These are phyloP conservation scores for Fusarium domesticum DNA, from an alignment of 2,329 filamentous ascomycete species.

Conservation along the genomic window DNA sequence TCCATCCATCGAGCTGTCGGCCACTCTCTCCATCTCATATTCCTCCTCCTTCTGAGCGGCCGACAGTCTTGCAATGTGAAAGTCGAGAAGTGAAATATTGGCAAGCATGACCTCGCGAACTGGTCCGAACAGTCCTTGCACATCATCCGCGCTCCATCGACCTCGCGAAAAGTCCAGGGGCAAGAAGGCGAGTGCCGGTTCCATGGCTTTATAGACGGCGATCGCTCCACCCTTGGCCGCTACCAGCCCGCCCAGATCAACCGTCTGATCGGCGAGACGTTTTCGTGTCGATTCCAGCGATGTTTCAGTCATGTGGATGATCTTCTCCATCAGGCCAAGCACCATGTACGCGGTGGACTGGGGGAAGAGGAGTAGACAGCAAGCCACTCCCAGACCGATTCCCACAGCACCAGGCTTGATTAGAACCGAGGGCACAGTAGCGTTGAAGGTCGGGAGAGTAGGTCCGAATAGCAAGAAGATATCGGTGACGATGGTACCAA, in stretches of 20 bases:
- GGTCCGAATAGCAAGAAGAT: constrained; percentile 45
- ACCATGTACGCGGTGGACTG: constrained; percentile 47
- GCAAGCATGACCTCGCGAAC: constrained; percentile 37
- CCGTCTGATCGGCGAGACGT: constrained; percentile 17
- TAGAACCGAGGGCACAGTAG: constrained; percentile 30
- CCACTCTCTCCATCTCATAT: not conserved
- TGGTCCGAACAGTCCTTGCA: constrained; percentile 36
- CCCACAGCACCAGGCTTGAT: constrained; percentile 47
- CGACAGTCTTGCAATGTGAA: constrained; percentile 37
- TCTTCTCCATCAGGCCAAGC: constrained; percentile 33
- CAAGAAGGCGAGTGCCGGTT: constrained; percentile 42
- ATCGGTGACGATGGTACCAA: constrained; percentile 46
- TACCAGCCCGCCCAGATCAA: constrained; percentile 32
- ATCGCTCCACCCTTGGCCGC: constrained; percentile 31
- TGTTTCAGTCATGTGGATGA: constrained; percentile 32
- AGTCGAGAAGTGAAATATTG: constrained; percentile 39
- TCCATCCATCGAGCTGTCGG: not conserved
- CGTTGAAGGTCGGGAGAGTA: constrained; percentile 27
- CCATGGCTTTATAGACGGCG: constrained; percentile 35
- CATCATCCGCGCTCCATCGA: constrained; percentile 44
- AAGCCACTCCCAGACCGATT: constrained; percentile 43
- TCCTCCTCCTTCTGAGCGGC: constrained; percentile 21
- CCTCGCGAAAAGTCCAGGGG: constrained; percentile 46
- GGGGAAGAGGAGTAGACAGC: constrained; percentile 46
- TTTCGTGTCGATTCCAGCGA: constrained; percentile 33